Base-by-base conservation (phyloP, 1,284 basidiomycete genomes). In the Moesziomyces antarcticus region DNA sequence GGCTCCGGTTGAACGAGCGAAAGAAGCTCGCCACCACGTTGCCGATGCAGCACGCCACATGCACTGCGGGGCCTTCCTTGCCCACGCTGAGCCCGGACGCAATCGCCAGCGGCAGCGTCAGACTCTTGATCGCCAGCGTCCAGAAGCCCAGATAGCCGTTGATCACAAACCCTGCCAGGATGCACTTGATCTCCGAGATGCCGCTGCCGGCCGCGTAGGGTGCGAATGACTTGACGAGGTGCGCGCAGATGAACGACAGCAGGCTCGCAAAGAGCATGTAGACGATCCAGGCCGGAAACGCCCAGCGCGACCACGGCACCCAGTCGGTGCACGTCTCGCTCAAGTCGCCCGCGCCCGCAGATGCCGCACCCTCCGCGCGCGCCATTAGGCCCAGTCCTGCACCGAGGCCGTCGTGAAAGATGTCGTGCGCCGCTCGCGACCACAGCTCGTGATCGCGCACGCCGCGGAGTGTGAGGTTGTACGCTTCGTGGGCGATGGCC, bases 131-230 rank as follows among this genome's bases (percentile, higher is more conserved):
- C 79, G 94, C 91, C 51, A 98, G 90, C 0, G 96, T 99, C 85
- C 91, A 90, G 65, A 92, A 90, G 13, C 93, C 91, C 41, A 99
- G 88, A 83, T 92, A 99, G 0, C 94, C 94, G 84, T 96, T 91
- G 91, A 99, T 98, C 79, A 94, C 89, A 85, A 99, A 99, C 1
- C 97, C 97, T 6, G 93, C 93, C 21, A 99, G 86, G 77, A 99
- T 98, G 84, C 95, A 98, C 83, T 99, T 99, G 86, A 99, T 98
- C 85, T 99, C 97, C 24, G 94, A 94, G 63, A 99, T 99, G 56
- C 97, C 97, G 66, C 94, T 97, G 5, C 97, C 96, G 9, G 97
- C 97, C 10, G 97, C 94, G 84, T 97, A 97, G 54, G 91, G 94
- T 3, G 96, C 94, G 79, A 97, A 90, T 5, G 89, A 89, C 51